Percentiles rank a stretch among this genome's conserved stretches.
phyloP scores from a whole-genome alignment of 352 stramenopile species.

The Pythium phragmitis region DNA sequence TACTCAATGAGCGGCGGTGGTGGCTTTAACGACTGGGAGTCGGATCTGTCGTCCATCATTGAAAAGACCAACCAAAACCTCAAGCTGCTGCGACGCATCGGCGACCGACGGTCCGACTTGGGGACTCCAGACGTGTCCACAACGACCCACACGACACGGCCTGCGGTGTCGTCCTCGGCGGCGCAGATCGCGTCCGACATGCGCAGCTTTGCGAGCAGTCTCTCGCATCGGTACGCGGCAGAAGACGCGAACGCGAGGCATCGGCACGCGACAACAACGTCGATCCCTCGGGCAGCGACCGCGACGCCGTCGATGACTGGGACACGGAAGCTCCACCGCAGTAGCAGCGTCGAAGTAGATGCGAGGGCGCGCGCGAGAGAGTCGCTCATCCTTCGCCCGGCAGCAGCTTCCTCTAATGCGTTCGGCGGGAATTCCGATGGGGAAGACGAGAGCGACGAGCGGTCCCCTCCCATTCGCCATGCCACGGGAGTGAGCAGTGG shows the following conservation, averaged over 20 bases:
- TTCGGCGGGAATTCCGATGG: slow-evolving; percentile 13
- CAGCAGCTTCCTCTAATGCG: slow-evolving; percentile 2
- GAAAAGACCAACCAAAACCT: slow-evolving; percentile 89
- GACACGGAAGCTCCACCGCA: slow-evolving; percentile 19
- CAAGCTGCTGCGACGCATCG: slow-evolving; percentile 77
- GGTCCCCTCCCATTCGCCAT: slow-evolving; percentile 12
- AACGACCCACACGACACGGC: slow-evolving; percentile 1
- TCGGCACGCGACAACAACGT: slow-evolving; percentile 13
- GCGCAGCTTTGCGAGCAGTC: slow-evolving; percentile 27
- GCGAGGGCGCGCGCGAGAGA: slow-evolving; percentile 20
- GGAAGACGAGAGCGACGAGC: slow-evolving; percentile 18
- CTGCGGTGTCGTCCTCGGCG: slow-evolving; percentile 22
- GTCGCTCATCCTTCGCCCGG: slow-evolving; percentile 27
- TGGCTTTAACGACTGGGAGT: slow-evolving; percentile 73
- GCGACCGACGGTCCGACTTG: slow-evolving; percentile 62
- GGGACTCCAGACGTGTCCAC: background rate
- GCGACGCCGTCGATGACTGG: background rate
- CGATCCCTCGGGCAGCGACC: slow-evolving; percentile 17
- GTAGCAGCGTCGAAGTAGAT: slow-evolving; percentile 25
- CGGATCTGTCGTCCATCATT: slow-evolving; percentile 83
- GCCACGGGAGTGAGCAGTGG: background rate
- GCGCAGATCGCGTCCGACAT: slow-evolving; percentile 29
- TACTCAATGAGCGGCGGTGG: slow-evolving; percentile 41
- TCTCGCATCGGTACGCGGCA: slow-evolving; percentile 26
- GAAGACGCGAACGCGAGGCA: slow-evolving; percentile 13